Evolutionary conservation across 2,329 filamentous ascomycete genomes (phyloP), one percentile per base, ranked within the genome.

Genomic region (Gnomoniopsis smithogilvyi): DNA sequence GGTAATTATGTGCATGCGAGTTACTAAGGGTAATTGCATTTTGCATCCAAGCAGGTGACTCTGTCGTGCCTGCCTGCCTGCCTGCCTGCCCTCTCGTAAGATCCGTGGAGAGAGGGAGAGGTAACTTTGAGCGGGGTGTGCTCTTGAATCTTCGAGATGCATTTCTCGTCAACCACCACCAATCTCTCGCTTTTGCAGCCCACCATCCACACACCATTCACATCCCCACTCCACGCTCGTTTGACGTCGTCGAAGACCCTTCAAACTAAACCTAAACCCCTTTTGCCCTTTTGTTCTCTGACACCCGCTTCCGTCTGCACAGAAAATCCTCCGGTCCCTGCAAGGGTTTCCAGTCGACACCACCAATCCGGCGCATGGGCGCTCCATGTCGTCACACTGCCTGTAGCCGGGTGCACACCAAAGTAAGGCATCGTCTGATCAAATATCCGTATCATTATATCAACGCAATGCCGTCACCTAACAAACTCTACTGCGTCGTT

Each of bases 331-430:
- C 15, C 43, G 19, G 19, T 19, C 21, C 19, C 24, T 46, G 48
- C 56, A 53, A 7, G 24, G 22, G 36, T 33, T 33, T 41, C 41
- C 41, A 10, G 10, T n/a, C 41, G 43, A 59, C 46, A 59, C 53
- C 56, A 41, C 43, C 52, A 50, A 36, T 46, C 17, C 46, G 14
- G 14, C 36, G 15, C 14, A 30, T 49, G 22, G 51, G 26, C 51
- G 22, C 53, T 48, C 47, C 60, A 59, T 62, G 60, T 59, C 56
- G 60, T 62, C 60, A 62, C 60, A 17, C 34, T 59, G 45, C 52
- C 43, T 56, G 26, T 14, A 22, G 34, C 47, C 22, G 33, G n/a
- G 10, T 6, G 21, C 30, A 12, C 15, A 38, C 24, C 55, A 43
- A 55, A 45, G 41, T 45, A 45, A 45, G 41, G 17, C 15, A 45